Conservation (phyloP, 1,139 yeast species). For the Hanseniaspora sp. region DNA sequence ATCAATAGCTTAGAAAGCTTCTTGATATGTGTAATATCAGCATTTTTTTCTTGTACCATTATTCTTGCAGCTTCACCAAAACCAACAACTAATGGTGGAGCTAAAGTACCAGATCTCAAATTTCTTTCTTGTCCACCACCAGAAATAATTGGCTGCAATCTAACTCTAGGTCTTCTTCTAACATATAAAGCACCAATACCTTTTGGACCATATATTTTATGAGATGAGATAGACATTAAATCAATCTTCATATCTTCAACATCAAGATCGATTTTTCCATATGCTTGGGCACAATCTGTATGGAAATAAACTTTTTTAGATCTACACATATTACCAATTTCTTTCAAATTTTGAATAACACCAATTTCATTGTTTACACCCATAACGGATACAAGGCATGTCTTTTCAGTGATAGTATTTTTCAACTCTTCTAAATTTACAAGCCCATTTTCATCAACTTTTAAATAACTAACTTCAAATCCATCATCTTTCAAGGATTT, state of each 20-base stretch:
- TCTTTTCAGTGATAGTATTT: constrained; percentile 78
- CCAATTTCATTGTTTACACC: constrained; percentile 98
- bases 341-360: constrained; percentile 89
- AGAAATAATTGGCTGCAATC: constrained; percentile 84
- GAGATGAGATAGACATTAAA: constrained; percentile 84
- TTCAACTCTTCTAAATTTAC: constrained; percentile 67
- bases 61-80: constrained; percentile 95
- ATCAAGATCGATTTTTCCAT: constrained; percentile 84
- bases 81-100: constrained; percentile 91
- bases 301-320: constrained; percentile 87
- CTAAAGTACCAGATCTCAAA: constrained; percentile 88
- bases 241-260: constrained; percentile 92
- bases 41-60: constrained; percentile 59
- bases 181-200: constrained; percentile 95
- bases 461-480: constrained; percentile 85
- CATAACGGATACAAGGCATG: constrained; percentile 88
- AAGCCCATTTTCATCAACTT: constrained; percentile 73
- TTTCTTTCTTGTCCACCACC: constrained; percentile 99
- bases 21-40: constrained; percentile 60
- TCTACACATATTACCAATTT: constrained; percentile 81
- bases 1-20: constrained; percentile 62
- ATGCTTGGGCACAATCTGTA: constrained; percentile 98
- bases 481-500: constrained; percentile 94
- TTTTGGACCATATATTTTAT: constrained; percentile 95
- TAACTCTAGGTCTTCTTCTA: constrained; percentile 95